Percentiles rank a stretch among this genome's conserved stretches.
Evolutionary conservation across 2,329 filamentous ascomycete genomes (phyloP).

Genomic region (Metarhizium guizhouense): DNA sequence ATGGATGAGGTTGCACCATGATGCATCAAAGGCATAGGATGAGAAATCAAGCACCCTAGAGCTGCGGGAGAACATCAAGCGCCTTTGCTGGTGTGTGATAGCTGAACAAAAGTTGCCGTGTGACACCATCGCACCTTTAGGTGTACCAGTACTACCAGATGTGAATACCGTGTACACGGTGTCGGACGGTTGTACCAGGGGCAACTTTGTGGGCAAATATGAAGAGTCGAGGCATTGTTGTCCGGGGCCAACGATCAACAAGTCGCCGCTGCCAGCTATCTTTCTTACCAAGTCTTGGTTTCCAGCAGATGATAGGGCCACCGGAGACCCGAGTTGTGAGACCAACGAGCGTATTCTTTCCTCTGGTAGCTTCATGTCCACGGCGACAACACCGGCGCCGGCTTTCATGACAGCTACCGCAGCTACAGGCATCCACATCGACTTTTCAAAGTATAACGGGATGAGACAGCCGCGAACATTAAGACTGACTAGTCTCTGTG

Average conservation of each 20-base stretch:
- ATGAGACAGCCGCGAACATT: not conserved
- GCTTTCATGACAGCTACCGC: not conserved
- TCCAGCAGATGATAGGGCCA: slow-evolving; percentile 10
- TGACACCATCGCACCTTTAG: slow-evolving; percentile 15
- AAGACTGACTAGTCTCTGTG: not conserved
- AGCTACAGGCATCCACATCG: slow-evolving; percentile 3
- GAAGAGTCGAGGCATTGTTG: not conserved
- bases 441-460: slow-evolving; percentile 3
- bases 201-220: slow-evolving; percentile 1
- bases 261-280: not conserved
- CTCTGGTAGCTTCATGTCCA: slow-evolving; percentile 10
- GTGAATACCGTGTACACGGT: slow-evolving; percentile 13
- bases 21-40: slow-evolving; percentile 11
- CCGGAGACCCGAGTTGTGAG: slow-evolving; percentile 5
- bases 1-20: slow-evolving; percentile 6
- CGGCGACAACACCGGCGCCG: not conserved
- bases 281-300: slow-evolving; percentile 2
- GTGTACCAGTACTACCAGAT: slow-evolving; percentile 13
- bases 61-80: not conserved
- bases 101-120: slow-evolving; percentile 13
- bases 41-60: slow-evolving; percentile 10
- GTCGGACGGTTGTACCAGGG: slow-evolving; percentile 1
- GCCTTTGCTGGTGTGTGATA: slow-evolving; percentile 8
- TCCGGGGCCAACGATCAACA: not conserved
- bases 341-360: slow-evolving; percentile 9